Conservation (phyloP, 2,329 filamentous ascomycete genomes). For the Cladophialophora bantiana region DNA sequence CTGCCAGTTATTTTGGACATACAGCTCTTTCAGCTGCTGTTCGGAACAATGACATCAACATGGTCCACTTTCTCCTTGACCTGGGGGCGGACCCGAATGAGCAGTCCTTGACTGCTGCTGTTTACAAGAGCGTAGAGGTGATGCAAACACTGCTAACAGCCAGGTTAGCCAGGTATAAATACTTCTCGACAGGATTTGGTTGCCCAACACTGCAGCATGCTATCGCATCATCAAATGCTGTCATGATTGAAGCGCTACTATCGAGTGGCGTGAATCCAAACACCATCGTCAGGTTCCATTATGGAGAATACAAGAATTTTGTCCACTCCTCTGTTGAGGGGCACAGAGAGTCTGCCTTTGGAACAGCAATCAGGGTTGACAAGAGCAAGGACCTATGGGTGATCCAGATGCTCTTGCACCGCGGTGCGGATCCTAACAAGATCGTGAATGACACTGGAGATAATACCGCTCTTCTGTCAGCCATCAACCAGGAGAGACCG, state of each 20-base stretch:
- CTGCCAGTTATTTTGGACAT: background rate
- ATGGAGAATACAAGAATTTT: background rate
- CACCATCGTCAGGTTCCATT: background rate
- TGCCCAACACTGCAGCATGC: background rate
- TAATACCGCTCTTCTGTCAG: background rate
- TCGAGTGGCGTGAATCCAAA: background rate
- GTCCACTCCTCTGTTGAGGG: too few species aligned
- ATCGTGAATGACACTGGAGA: background rate
- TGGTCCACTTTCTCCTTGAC: slow-evolving; percentile 4
- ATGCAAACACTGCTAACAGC: background rate
- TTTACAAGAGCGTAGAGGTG: background rate
- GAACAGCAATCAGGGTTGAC: slow-evolving; percentile 2
- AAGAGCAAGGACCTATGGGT: background rate
- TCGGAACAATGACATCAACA: background rate
- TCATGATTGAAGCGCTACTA: background rate
- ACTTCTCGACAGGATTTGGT: background rate
- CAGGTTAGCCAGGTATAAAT: background rate
- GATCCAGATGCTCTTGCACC: background rate
- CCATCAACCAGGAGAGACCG: background rate
- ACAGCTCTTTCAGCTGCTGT: slow-evolving; percentile 5
- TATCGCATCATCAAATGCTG: background rate
- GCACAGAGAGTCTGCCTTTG: background rate
- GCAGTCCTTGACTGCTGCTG: background rate
- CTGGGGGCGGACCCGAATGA: slow-evolving; percentile 2
- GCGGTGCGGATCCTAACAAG: slow-evolving; percentile 11